Evolutionary conservation across 345 rosid species (phyloP), one percentile per base, ranked within the genome.

Genomic region (Populus simonii): DNA sequence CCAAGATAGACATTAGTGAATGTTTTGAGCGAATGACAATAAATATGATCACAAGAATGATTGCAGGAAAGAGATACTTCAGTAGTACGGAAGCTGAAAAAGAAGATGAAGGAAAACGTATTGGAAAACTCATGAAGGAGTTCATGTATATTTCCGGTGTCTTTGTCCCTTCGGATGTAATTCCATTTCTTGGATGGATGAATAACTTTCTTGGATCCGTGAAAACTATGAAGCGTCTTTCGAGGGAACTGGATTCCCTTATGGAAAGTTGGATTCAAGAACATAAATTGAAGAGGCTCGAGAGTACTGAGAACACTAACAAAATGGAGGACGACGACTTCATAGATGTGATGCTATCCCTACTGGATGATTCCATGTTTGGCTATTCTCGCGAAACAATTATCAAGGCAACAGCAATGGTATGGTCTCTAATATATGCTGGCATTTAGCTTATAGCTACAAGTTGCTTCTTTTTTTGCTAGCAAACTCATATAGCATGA

Each of bases 231-330:
- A 49, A 65, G 71, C 74, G 84, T 9, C 22, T 73, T 22, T 73
- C 75, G 35, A 80, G 22, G 66, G 83, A 78, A 78, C 70, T 82
- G 11, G 88, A 85, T 38, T 55, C 55, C 35, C 68, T 85, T 5
- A 47, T 81, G 47, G 76, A 75, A 69, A 41, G 51, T 71, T 85
- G 86, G 88, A 79, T 85, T 27, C 76, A 80, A 25, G 86, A 85
- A 68, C 88, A 80, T 70, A 81, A 77, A 31, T 12, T 13, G 71
- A 63, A 77, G 71, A 77, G 69, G 65, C 9, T 62, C 5, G 51
- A 70, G 36, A 39, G 4, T 0, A 43, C 23, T 1, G 22, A 20
- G 2, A 77, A 53, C 15, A 17, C 53, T 1, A 59, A 36, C 20
- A 36, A 36, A 11, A 43, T 45, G 47, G 71, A 70, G 27, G 79